These are phyloP conservation scores for Cystofilobasidium capitatum DNA, from an alignment of 768 basidiomycete species.

Conservation along the genomic window DNA sequence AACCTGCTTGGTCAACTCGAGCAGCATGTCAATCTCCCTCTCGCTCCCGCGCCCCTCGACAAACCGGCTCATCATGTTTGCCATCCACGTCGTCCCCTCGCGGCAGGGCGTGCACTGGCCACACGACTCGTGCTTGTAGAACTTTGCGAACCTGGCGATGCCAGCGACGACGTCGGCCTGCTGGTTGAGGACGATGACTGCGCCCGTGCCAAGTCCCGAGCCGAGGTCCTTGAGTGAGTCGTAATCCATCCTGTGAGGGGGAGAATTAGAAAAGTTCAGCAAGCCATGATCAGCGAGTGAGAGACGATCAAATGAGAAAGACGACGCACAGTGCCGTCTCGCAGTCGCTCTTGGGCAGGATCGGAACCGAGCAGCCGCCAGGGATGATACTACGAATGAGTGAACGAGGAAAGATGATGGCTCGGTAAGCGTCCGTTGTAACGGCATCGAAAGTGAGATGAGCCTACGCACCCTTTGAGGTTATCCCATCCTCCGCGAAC, in stretches of 20 bases:
- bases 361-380: constrained; percentile 87
- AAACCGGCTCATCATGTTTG: constrained; percentile 98
- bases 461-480: constrained; percentile 86
- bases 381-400: constrained; percentile 54
- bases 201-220: constrained; percentile 94
- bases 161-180: constrained; percentile 87
- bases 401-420: background rate
- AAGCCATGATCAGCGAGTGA: background rate
- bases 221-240: constrained; percentile 94
- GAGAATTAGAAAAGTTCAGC: background rate
- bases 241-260: constrained; percentile 97
- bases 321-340: constrained; percentile 72
- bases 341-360: constrained; percentile 72
- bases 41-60: constrained; percentile 80
- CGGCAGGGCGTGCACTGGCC: constrained; percentile 89
- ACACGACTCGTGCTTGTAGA: constrained; percentile 98
- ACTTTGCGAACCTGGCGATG: constrained; percentile 88
- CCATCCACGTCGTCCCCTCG: constrained; percentile 89
- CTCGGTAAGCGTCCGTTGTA: constrained; percentile 51
- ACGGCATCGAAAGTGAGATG: constrained; percentile 67
- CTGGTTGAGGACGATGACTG: constrained; percentile 99
- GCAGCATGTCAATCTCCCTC: constrained; percentile 96
- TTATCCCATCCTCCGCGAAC: constrained; percentile 94
- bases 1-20: constrained; percentile 67
- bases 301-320: background rate